These are phyloP conservation scores for Arthroderma sp. DNA, from an alignment of 2,329 filamentous ascomycete species.

Conservation along the genomic window DNA sequence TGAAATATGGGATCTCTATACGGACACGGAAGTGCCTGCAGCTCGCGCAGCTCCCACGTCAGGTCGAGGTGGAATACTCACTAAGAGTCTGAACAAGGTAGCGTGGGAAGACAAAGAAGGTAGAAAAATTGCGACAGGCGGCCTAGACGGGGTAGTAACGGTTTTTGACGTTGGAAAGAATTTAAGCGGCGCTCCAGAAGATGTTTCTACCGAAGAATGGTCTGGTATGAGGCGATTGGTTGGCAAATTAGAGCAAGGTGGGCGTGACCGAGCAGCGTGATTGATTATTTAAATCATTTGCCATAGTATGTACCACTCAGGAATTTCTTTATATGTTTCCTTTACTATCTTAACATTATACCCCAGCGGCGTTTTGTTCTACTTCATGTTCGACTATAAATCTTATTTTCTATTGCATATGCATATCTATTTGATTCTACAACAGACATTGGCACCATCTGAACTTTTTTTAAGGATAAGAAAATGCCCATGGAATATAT, in stretches of 20 bases:
- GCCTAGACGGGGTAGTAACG: constrained; percentile 78
- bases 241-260: constrained; percentile 51
- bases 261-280: constrained; percentile 13
- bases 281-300: background rate
- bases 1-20: constrained; percentile 88
- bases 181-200: constrained; percentile 70
- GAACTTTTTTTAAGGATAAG: too few relatives aligned
- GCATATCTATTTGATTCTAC: too few relatives aligned
- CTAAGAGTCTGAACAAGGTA: constrained; percentile 82
- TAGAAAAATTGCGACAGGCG: constrained; percentile 73
- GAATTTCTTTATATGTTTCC: too few relatives aligned
- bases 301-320: too few relatives aligned
- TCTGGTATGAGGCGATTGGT: constrained; percentile 81
- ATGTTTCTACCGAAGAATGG: constrained; percentile 80
- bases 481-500: too few relatives aligned
- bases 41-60: constrained; percentile 61
- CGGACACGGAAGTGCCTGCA: constrained; percentile 84
- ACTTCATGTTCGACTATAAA: too few relatives aligned
- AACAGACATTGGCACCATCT: too few relatives aligned
- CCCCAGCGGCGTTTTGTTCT: too few relatives aligned
- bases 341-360: too few relatives aligned
- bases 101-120: constrained; percentile 89
- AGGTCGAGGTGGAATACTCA: constrained; percentile 52
- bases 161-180: constrained; percentile 75
- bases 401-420: too few relatives aligned